Evolutionary conservation across 140 eudicot genomes (phyloP).

Genomic region (Flaveria floridana): DNA sequence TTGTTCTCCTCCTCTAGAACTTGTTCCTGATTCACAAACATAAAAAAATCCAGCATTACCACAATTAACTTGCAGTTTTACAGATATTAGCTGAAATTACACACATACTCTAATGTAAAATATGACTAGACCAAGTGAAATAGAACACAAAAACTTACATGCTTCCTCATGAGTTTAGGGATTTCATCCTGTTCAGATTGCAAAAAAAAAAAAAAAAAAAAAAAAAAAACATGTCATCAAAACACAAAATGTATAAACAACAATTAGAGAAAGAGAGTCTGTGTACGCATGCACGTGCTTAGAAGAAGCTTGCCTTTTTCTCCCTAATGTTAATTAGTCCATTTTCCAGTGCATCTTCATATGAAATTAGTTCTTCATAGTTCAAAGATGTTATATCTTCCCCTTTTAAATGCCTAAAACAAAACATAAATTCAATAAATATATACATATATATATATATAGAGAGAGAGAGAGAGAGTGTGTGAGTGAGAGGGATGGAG

Average conservation of each 20-base stretch:
- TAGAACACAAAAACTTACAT: constrained; percentile 39
- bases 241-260: neutral
- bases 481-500: constrained; percentile 17
- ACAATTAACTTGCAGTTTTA: neutral
- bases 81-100: neutral
- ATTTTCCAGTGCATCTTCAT: constrained; percentile 77
- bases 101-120: neutral
- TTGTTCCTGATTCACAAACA: constrained; percentile 45
- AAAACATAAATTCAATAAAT: neutral
- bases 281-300: no score
- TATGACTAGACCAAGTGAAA: neutral
- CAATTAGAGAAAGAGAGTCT: neutral
- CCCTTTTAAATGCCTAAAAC: constrained; percentile 78
- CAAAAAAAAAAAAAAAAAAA: constrained; percentile 13
- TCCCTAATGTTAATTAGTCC: constrained; percentile 65
- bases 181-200: constrained; percentile 59
- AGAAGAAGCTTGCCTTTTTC: constrained; percentile 45
- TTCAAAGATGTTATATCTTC: constrained; percentile 79
- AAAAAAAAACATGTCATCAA: constrained; percentile 11
- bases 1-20: constrained; percentile 73
- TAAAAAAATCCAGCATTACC: neutral
- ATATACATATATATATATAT: neutral
- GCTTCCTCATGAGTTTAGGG: constrained; percentile 56
- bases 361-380: constrained; percentile 58
- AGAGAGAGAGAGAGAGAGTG: neutral